Conservation (phyloP, 2,329 filamentous ascomycete species). For the Aspergillus cejpii region DNA sequence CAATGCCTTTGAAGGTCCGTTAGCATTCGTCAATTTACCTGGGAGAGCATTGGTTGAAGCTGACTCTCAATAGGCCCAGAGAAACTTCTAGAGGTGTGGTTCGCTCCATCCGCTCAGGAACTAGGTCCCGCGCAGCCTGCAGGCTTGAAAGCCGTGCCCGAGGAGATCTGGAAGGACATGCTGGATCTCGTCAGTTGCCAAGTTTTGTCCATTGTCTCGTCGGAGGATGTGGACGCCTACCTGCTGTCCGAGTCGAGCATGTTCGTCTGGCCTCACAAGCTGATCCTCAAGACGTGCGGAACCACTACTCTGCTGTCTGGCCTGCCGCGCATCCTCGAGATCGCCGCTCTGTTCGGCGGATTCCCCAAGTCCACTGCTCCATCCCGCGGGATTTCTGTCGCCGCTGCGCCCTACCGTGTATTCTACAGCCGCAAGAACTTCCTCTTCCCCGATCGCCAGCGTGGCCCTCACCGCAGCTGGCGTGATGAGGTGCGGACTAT, state of each 20-base stretch:
- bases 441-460: conserved; percentile 88
- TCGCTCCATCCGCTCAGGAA: conserved; percentile 68
- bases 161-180: conserved; percentile 91
- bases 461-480: conserved; percentile 94
- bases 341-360: conserved; percentile 79
- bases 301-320: conserved; percentile 90
- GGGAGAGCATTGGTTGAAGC: conserved; percentile 18
- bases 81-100: conserved; percentile 98
- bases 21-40: not conserved
- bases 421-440: conserved; percentile 99
- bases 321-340: conserved; percentile 83
- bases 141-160: conserved; percentile 78
- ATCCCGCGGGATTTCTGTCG: conserved; percentile 60
- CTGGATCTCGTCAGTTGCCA: conserved; percentile 98
- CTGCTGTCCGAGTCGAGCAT: conserved; percentile 98
- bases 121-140: conserved; percentile 61
- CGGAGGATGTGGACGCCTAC: conserved; percentile 91
- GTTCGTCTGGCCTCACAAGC: conserved; percentile 99
- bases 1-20: conserved; percentile 86
- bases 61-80: conserved; percentile 61
- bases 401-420: conserved; percentile 85
- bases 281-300: conserved; percentile 96
- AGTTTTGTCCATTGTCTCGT: conserved; percentile 87
- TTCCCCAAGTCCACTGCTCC: conserved; percentile 73
- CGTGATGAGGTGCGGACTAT: conserved; percentile 89